Base-by-base conservation (phyloP, 768 basidiomycete species). In the Lentinula aciculospora region DNA sequence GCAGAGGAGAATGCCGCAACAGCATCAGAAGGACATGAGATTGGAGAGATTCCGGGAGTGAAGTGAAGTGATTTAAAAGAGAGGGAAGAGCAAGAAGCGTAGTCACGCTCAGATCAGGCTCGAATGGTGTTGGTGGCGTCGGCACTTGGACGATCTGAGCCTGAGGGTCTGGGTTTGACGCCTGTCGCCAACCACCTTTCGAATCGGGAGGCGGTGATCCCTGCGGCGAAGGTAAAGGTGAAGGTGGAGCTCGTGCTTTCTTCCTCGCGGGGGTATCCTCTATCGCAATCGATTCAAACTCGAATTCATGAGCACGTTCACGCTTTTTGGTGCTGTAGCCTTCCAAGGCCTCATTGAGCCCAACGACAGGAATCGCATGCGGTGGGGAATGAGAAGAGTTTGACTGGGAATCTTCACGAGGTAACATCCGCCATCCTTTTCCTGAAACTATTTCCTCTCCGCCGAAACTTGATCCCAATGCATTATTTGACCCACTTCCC, bases 11-110 rank as follows among this genome's bases (percentile, higher is more conserved):
- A 65, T 95, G 92, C 59, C 94, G 88, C 31, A 99, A 77, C 58
- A 98, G 84, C 25, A 93, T 93, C 64, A 98, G 85, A 56, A 98
- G 83, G 65, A 97, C 85, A 70, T 98, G 94, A 4, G 94, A 94
- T 73, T 98, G 96, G 12, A 98, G 75, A 7, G 84, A 79, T 9
- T 88, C 78, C 0, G 95, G 93, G 25, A 98, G 79, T 55, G 71
- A 77, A 28, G 84, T 84, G 72, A 94, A 98, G 62, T 94, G 89
- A 6, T 81, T 71, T 13, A 97, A 80, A 36, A 99, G 76, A 1
- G 85, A 79, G 1, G 95, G 94, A 0, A 99, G 81, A 0, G 96
- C 88, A 57, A 96, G 72, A 39, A 99, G 84, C 0, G 93, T 88
- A 5, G 91, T 86, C 13, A 98, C 72, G 12, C 90, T 81, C 37